Base-by-base conservation (phyloP, 805 yeast genomes). In the Kurtzmaniella fragi region DNA sequence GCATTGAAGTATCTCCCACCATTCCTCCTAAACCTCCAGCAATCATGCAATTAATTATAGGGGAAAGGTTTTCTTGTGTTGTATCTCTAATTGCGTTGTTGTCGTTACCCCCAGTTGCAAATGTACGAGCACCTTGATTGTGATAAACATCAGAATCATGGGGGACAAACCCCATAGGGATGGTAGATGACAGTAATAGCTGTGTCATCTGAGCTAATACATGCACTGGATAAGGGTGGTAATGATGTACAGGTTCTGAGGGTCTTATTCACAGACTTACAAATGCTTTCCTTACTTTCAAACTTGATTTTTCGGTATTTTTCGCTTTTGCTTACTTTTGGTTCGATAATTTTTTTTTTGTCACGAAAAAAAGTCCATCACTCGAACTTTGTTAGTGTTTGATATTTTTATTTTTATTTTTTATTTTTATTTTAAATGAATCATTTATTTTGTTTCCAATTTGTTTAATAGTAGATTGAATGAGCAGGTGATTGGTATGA, bases 21-120 rank as follows among this genome's bases (percentile, higher is more conserved):
- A 86, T 81, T 1, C 98, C 99, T 6, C 99, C 99, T 35, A 91
- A 62, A 0, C 95, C 97, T 31, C 99, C 99, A 0, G 97, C 96
- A 30, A 89, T 40, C 70, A 88, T 70, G 54, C 88, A 78, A 52
- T 75, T 71, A 45, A 74, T 33, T 17, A 83, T 59, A 5, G 84
- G 74, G 0, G 78, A 67, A 31, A 44, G 30, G 10, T 13, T 11
- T 5, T 16, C 14, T 15, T 30, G 11, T 41, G 33, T 23, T 5
- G 17, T 35, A 6, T 35, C 32, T 14, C 14, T 8, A 15, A 11
- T 17, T 17, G 20, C 5, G 23, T 15, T 28, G 28, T 28, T 15
- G 23, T 28, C 23, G 25, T n/a, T 17, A 32, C 23, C 34, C 20
- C 28, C 34, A 15, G n/a, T 27, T 16, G 17, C 17, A 17, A 27